A percentile compares a stretch with the other conserved stretches of the same genome.
phyloP scores from a whole-genome alignment of 2,329 filamentous ascomycete species.

The Exophiala sp. region DNA sequence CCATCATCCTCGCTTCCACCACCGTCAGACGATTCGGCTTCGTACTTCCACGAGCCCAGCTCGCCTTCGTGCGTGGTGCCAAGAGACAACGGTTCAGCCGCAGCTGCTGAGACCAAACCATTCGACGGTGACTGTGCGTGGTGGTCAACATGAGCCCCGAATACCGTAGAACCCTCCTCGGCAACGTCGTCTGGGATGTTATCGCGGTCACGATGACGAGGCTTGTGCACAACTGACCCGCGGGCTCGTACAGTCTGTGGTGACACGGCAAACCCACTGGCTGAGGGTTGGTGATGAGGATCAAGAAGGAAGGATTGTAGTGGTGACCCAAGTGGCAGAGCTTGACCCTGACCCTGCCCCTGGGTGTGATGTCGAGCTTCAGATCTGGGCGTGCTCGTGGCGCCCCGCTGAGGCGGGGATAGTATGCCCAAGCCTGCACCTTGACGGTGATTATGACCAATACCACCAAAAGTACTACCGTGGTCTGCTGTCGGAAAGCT shows the following conservation, averaged over 20 bases:
- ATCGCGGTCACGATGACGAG: constrained; percentile 3
- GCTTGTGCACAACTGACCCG: constrained; percentile 3
- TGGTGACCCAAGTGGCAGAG: constrained; percentile 36
- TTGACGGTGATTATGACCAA: constrained; percentile 7
- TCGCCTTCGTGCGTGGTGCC: constrained; percentile 15
- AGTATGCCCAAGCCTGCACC: constrained; percentile 6
- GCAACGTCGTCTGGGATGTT: constrained; percentile 12
- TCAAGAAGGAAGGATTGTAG: constrained; percentile 45
- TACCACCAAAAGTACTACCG: constrained; percentile 5
- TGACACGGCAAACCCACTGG: constrained; percentile 31
- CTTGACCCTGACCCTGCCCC: constrained; percentile 19
- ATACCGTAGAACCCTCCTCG: constrained; percentile 9
- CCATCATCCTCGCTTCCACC: constrained; percentile 48
- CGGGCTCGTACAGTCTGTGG: constrained; percentile 16
- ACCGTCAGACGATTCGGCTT: constrained; percentile 30
- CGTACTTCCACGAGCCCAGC: constrained; percentile 41
- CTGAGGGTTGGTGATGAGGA: constrained; percentile 46
- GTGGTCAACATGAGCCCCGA: background rate
- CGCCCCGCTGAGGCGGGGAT: constrained; percentile 13
- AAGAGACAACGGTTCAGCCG: background rate
- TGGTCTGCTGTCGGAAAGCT: constrained; percentile 36
- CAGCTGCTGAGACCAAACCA: background rate
- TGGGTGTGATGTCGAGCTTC: constrained; percentile 10
- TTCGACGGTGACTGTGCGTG: background rate
- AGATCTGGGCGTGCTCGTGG: constrained; percentile 17